Evolutionary conservation across 768 basidiomycete genomes (phyloP), one percentile per base, ranked within the genome.

Genomic region (Pisolithus albus): DNA sequence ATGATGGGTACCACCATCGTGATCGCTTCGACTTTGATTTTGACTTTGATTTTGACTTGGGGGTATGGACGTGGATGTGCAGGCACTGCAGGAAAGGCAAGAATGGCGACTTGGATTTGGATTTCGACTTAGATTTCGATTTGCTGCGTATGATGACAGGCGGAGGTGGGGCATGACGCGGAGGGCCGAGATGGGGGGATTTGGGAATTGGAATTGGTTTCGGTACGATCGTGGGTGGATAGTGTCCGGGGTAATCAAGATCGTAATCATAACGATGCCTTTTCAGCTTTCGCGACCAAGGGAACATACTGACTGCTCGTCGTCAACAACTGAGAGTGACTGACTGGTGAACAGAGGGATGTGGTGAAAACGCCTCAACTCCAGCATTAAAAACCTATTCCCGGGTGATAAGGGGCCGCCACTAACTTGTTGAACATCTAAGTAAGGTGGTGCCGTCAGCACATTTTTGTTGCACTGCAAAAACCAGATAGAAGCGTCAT

Each of bases 301-400:
- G 57, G 49, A 65, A 61, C 10, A 65, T 43, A 18, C 26, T 13
- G 16, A 30, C 43, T 45, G 43, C 24, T 42, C 41, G 43, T 45
- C 13, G 34, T 45, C 43, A 13, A 45, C 21, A 13, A 45, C 21
- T 26, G 16, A 28, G 16, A 28, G 26, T 16, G 26, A 45, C 43
- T 45, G 43, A 6, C 43, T 10, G 51, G 47, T 55, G 54, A 36
- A 32, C 11, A 44, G 24, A 24, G 50, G 55, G 36, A 48, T 19
- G 59, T 19, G 59, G 44, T 52, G 49, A 16, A 46, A 47, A 24
- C 16, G 28, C 32, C 47, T 64, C 54, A 57, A 52, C 52, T 47
- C 44, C 56, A 65, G 50, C 54, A 61, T 67, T 64, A 65, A 64
- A 61, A 65, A 62, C 53, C 53, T 6, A 46, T 55, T 39, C 42